Percentiles rank a stretch among this genome's conserved stretches.
Conservation (phyloP, 768 basidiomycete genomes). For the Botryobasidium botryosum region DNA sequence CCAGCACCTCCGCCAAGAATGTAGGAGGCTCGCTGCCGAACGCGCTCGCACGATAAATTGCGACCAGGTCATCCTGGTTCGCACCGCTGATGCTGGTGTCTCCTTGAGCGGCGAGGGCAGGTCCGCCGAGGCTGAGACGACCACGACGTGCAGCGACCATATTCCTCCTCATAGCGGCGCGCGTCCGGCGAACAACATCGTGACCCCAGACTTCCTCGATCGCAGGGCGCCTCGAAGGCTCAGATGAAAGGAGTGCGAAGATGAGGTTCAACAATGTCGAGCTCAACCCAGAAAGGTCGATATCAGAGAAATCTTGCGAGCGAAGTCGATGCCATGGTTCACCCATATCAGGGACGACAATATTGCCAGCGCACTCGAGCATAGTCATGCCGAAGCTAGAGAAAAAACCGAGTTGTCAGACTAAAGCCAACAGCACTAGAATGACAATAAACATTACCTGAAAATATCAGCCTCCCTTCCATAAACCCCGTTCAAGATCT, state of each 20-base stretch:
- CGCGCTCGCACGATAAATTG: slow-evolving; percentile 11
- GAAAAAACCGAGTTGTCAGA: slow-evolving; percentile 29
- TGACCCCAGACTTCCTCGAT: slow-evolving; percentile 42
- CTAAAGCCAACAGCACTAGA: slow-evolving; percentile 5
- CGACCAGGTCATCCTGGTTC: neutral
- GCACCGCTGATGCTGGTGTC: slow-evolving; percentile 1
- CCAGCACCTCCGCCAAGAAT: slow-evolving; percentile 8
- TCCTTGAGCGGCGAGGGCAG: neutral
- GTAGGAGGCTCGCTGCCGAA: slow-evolving; percentile 7
- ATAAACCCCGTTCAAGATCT: slow-evolving; percentile 83
- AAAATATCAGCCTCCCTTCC: slow-evolving; percentile 93
- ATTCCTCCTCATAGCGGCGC: slow-evolving; percentile 42
- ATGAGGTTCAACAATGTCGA: slow-evolving; percentile 51
- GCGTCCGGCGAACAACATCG: slow-evolving; percentile 44
- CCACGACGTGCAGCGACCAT: slow-evolving; percentile 3
- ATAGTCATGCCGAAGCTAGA: slow-evolving; percentile 93
- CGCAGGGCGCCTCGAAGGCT: slow-evolving; percentile 41
- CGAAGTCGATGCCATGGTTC: slow-evolving; percentile 88
- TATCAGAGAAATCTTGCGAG: slow-evolving; percentile 77
- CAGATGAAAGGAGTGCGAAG: slow-evolving; percentile 58
- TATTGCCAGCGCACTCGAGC: slow-evolving; percentile 89
- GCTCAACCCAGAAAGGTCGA: slow-evolving; percentile 39
- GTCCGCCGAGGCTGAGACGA: neutral
- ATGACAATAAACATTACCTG: slow-evolving; percentile 40
- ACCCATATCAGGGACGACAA: slow-evolving; percentile 95